A percentile compares a stretch with the other conserved stretches of the same genome.
Conservation (phyloP, 768 basidiomycete species). For the Holtermannia corniformis region DNA sequence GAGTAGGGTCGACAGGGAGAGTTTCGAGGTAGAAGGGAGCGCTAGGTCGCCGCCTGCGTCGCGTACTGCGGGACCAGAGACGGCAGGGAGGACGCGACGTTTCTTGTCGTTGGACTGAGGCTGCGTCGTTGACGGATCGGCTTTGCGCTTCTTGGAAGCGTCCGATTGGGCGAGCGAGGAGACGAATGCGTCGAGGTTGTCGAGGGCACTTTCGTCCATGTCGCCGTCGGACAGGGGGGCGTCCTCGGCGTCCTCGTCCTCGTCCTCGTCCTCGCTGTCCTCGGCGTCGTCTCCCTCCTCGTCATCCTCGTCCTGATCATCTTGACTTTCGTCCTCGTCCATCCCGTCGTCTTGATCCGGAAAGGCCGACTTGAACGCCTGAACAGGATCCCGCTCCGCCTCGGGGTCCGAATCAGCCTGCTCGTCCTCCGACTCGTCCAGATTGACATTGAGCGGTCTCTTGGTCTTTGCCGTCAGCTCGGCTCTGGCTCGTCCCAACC, state of each 20-base stretch:
- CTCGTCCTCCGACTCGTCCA: constrained; percentile 48
- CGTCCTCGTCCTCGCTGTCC: constrained; percentile 48
- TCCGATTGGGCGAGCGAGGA: constrained; percentile 54
- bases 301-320: constrained; percentile 14
- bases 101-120: constrained; percentile 37
- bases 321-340: constrained; percentile 5
- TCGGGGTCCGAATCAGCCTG: constrained; percentile 46
- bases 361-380: constrained; percentile 1
- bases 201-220: constrained; percentile 46
- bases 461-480: constrained; percentile 19
- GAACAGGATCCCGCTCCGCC: constrained; percentile 33
- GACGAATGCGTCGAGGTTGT: constrained; percentile 63
- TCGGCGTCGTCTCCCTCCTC: constrained; percentile 46
- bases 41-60: constrained; percentile 64
- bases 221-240: constrained; percentile 31
- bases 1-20: constrained; percentile 47
- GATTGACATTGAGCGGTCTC: constrained; percentile 34
- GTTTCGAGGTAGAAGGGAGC: constrained; percentile 33
- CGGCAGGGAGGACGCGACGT: constrained; percentile 59
- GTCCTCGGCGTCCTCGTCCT: constrained; percentile 25
- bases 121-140: constrained; percentile 42
- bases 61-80: constrained; percentile 51
- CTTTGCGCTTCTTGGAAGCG: constrained; percentile 61
- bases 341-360: constrained; percentile 6
- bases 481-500: constrained; percentile 4